Base-by-base conservation (phyloP, 2,329 filamentous ascomycete species). In the Neoascochyta sp. region DNA sequence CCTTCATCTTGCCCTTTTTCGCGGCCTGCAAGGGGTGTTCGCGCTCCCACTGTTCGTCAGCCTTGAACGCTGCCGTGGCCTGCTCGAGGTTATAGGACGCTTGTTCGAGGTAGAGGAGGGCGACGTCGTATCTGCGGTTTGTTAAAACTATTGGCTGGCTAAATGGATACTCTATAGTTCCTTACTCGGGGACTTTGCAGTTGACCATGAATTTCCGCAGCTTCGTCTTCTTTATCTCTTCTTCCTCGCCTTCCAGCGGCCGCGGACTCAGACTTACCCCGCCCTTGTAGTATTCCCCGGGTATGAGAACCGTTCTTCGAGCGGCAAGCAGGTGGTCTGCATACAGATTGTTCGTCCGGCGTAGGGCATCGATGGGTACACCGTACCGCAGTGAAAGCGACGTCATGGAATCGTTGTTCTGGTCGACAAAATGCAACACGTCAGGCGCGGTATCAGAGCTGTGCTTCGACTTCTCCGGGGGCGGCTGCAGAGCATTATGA, bases 191-290 rank as follows among this genome's bases (percentile, higher is more conserved):
- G 16, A 86, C 81, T 57, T 90, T 90, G 64, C 81, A 86, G 1
- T 73, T 71, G 2, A 86, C 78, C 85, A 89, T 89, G 70, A 82
- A 90, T 39, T 82, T 75, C 22, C 86, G 71, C 18, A 90, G 72
- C 53, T 80, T 81, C 11, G 67, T 71, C 63, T 86, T 89, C 41
- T 79, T 73, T 27, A 74, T 67, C 62, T 85, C 81, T 50, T 87
- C 84, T 24, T 83, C 81, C 53, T 86, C 83, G 26, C 81, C 78
- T 31, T 84, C 82, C n/a, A 85, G 49, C 0, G 85, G 84, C 16
- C 74, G 68, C 1, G 84, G 83, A 24, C 80, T 85, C 14, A 88
- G 65, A 46, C 77, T 82, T 5, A 81, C 68, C 3, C 78, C 79
- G 4, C 72, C 79, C 45, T 76, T 77, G 64, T 84, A 86, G 52